Percentiles rank a stretch among this genome's conserved stretches.
These are phyloP conservation scores for Tylopilus rubrobrunneus DNA, from an alignment of 768 basidiomycete genomes.

Conservation along the genomic window DNA sequence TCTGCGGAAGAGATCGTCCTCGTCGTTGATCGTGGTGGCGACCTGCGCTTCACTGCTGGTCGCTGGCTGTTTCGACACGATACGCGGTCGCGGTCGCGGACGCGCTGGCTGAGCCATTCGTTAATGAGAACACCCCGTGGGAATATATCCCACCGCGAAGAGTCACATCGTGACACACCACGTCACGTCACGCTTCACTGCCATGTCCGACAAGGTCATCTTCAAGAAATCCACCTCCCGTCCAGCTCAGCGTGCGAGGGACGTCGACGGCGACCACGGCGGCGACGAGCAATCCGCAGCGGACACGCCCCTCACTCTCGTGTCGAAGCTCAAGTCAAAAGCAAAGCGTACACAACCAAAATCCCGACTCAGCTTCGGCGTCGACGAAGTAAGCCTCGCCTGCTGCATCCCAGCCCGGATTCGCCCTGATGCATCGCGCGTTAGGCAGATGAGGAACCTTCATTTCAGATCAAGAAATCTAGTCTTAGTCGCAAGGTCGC, in stretches of 20 bases:
- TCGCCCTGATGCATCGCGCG: slow-evolving; percentile 26
- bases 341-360: slow-evolving; percentile 62
- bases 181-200: slow-evolving; percentile 23
- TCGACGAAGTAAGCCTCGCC: slow-evolving; percentile 49
- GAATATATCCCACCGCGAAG: slow-evolving; percentile 12
- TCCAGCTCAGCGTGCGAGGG: slow-evolving; percentile 38
- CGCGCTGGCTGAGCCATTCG: slow-evolving; percentile 31
- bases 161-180: slow-evolving; percentile 13
- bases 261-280: slow-evolving; percentile 35
- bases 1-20: slow-evolving; percentile 67
- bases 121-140: slow-evolving; percentile 23
- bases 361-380: slow-evolving; percentile 76
- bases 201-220: slow-evolving; percentile 29
- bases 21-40: slow-evolving; percentile 38
- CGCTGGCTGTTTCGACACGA: slow-evolving; percentile 26
- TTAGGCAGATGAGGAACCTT: slow-evolving; percentile 57
- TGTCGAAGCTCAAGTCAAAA: slow-evolving; percentile 68
- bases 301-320: slow-evolving; percentile 56
- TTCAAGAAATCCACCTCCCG: slow-evolving; percentile 44
- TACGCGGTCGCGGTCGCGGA: slow-evolving; percentile 52
- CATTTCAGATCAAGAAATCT: slow-evolving; percentile 80
- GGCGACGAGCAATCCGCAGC: not conserved
- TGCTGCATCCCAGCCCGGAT: slow-evolving; percentile 9
- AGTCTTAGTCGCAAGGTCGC: slow-evolving; percentile 64
- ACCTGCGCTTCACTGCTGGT: slow-evolving; percentile 1